These are phyloP conservation scores for Eleusine indica DNA, from an alignment of 176 grass and related monocot genomes.

Conservation along the genomic window DNA sequence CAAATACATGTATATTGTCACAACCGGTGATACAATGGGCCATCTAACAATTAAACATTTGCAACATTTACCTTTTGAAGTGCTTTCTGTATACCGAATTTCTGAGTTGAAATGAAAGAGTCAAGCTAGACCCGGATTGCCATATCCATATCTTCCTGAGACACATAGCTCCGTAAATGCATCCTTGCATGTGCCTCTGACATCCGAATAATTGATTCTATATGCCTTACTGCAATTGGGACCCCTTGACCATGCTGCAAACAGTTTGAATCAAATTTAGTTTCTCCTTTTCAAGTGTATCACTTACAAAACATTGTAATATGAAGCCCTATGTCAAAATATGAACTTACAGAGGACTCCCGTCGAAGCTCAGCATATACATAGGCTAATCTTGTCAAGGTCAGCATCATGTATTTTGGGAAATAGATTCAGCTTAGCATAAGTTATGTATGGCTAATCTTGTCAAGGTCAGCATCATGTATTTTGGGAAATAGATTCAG, in stretches of 20 bases:
- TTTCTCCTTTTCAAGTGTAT: conserved; percentile 17
- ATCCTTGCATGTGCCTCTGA: conserved; percentile 95
- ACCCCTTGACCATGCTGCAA: conserved; percentile 92
- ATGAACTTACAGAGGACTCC: conserved; percentile 74
- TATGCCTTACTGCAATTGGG: conserved; percentile 97
- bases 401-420: conserved; percentile 95
- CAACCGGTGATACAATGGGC: neutral
- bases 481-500: conserved; percentile 93
- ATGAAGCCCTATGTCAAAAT: neutral
- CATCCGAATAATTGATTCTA: conserved; percentile 97
- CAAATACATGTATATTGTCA: neutral
- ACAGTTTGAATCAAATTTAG: conserved; percentile 29
- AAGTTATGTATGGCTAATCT: conserved; percentile 94
- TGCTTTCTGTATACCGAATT: conserved; percentile 95
- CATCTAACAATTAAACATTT: neutral
- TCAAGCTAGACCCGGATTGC: conserved; percentile 95
- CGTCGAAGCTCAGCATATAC: conserved; percentile 89
- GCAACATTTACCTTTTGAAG: conserved; percentile 81
- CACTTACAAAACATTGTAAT: conserved; percentile 26
- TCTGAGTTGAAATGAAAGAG: conserved; percentile 95
- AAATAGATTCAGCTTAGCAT: conserved; percentile 90
- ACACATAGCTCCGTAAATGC: conserved; percentile 88
- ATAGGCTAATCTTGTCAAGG: conserved; percentile 77
- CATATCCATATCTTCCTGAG: conserved; percentile 98
- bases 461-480: conserved; percentile 90